Conservation (phyloP, 2,329 filamentous ascomycete species). For the Epichloe elymi region DNA sequence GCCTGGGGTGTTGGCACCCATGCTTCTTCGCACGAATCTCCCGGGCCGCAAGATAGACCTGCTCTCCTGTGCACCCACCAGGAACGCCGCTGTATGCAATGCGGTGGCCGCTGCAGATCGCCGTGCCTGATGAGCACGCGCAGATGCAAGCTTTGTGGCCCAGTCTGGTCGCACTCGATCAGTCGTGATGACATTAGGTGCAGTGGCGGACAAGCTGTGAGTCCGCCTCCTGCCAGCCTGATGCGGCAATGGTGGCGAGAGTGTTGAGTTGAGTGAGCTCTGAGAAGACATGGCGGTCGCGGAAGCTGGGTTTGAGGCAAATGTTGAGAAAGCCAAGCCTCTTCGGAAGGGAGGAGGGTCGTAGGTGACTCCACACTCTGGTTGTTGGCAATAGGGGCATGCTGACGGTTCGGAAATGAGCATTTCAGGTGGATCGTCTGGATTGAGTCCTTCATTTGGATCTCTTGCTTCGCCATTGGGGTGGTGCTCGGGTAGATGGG, state of each 20-base stretch:
- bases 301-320: slow-evolving; percentile 24
- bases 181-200: slow-evolving; percentile 79
- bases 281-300: slow-evolving; percentile 74
- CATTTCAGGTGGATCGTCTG: slow-evolving; percentile 44
- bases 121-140: slow-evolving; percentile 71
- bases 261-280: slow-evolving; percentile 57
- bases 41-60: slow-evolving; percentile 32
- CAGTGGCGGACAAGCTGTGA: slow-evolving; percentile 63
- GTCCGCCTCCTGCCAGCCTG: slow-evolving; percentile 31
- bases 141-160: slow-evolving; percentile 76
- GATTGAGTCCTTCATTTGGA: slow-evolving; percentile 22
- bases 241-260: slow-evolving; percentile 27
- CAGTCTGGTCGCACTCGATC: slow-evolving; percentile 89
- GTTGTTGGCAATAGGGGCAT: slow-evolving; percentile 89
- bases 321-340: slow-evolving; percentile 57
- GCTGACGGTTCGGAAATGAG: slow-evolving; percentile 83
- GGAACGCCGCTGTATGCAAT: slow-evolving; percentile 84
- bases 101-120: slow-evolving; percentile 88
- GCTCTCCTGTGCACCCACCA: slow-evolving; percentile 55
- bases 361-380: slow-evolving; percentile 95
- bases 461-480: slow-evolving; percentile 30
- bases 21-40: slow-evolving; percentile 44
- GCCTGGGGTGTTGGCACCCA: slow-evolving; percentile 19
- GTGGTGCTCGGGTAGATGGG: slow-evolving; percentile 72
- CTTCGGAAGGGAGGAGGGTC: slow-evolving; percentile 77